A percentile compares a stretch with the other conserved stretches of the same genome.
Evolutionary conservation across 768 basidiomycete genomes (phyloP).

Genomic region (Agaricus blazei): DNA sequence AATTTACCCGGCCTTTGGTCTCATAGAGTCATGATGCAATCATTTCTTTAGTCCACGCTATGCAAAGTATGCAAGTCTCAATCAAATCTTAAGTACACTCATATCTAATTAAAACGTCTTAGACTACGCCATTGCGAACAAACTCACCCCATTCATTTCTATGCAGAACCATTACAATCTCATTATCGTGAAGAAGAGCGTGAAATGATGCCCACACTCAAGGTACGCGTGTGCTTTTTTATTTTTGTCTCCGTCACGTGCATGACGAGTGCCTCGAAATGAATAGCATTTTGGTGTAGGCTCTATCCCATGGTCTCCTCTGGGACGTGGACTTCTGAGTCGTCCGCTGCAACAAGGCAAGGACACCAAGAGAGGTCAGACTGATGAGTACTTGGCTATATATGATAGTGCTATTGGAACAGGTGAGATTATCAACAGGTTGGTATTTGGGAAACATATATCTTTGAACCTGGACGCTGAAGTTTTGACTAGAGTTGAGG

Average conservation of each 20-base stretch:
- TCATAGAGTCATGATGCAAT: background rate
- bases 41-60: constrained; percentile 37
- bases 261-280: no score
- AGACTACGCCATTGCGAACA: constrained; percentile 60
- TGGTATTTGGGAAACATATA: constrained; percentile 8
- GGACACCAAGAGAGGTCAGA: constrained; percentile 33
- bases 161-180: constrained; percentile 68
- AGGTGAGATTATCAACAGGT: constrained; percentile 35
- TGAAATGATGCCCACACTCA: constrained; percentile 57
- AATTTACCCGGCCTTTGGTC: no score
- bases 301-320: constrained; percentile 55
- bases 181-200: constrained; percentile 64
- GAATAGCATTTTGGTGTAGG: constrained; percentile 46
- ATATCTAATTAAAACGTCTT: background rate
- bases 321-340: constrained; percentile 45
- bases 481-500: constrained; percentile 38
- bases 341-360: constrained; percentile 25
- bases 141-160: constrained; percentile 56
- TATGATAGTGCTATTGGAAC: constrained; percentile 22
- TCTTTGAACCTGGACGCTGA: background rate
- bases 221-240: constrained; percentile 23
- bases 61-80: constrained; percentile 39
- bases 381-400: constrained; percentile 27
- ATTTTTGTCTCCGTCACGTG: no score
- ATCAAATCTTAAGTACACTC: background rate